Base-by-base conservation (phyloP, 495 filamentous ascomycete species). In the Daldinia decipiens region DNA sequence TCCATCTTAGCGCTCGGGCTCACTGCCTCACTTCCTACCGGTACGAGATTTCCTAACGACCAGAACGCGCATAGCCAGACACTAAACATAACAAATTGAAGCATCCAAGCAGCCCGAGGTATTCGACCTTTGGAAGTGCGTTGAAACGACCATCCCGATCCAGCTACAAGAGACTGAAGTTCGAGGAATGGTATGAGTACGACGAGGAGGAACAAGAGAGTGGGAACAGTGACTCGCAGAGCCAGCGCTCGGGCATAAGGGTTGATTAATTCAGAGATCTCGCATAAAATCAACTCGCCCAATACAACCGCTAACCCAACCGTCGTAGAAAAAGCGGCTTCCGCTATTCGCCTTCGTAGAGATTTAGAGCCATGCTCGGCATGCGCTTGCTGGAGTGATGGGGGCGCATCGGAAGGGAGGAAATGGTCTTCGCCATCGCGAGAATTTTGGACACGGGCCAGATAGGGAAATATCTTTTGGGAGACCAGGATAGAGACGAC, bases 211-310 rank as follows among this genome's bases (percentile, higher is more conserved):
- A 91, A 82, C 12, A 94, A 77, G 17, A 95, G 78, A 21, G 85
- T 83, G 4, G 86, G 84, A 32, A 94, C 83, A 2, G 88, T 90
- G n/a, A 88, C 74, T 65, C 86, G 83, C 68, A 94, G 79, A 36
- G 87, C 90, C 19, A 87, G 70, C 5, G 80, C 81, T 24, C 92
- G 83, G 27, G 89, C 90, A 21, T 81, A 78, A 24, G 87, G 82
- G 67, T 89, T 84, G 36, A 93, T 80, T 6, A 87, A 83, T 66
- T 91, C 90, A n/a, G 89, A 88, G 55, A 95, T 91, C 77, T 95
- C 92, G 67, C 91, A 92, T 13, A 94, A 79, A 21, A 95, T 89
- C 53, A 94, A 75, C 77, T 93, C 90, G 13, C 86, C 91, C 13
- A 95, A 82, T 13, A 94, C 91, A 15, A 88, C 83, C 0, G 91